A percentile compares a stretch with the other conserved stretches of the same genome.
These are phyloP conservation scores for Fagopyrum tataricum DNA, from an alignment of 148 eudicot species.

Conservation along the genomic window DNA sequence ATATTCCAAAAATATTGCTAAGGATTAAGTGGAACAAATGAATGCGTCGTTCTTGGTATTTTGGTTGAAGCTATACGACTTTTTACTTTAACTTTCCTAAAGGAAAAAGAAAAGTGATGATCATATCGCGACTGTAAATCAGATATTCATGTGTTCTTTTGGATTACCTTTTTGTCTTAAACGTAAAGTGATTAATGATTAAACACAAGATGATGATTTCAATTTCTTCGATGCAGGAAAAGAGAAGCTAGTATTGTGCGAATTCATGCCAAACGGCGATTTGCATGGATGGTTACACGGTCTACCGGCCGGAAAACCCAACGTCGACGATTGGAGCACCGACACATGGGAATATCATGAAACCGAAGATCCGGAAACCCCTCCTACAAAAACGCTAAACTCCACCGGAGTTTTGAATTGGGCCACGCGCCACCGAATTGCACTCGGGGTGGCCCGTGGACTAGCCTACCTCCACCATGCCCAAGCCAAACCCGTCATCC, in stretches of 20 bases:
- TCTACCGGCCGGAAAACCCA: constrained; percentile 68
- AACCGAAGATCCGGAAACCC: constrained; percentile 20
- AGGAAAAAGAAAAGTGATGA: constrained; percentile 9
- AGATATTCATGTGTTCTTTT: constrained; percentile 10
- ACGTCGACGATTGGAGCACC: constrained; percentile 88
- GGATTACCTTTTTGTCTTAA: background rate
- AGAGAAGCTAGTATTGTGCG: constrained; percentile 69
- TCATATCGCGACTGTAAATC: background rate
- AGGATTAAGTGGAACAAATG: background rate
- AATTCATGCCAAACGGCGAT: constrained; percentile 89
- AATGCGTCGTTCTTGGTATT: background rate
- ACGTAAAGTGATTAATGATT: background rate
- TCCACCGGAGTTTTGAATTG: constrained; percentile 50
- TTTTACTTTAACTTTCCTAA: background rate
- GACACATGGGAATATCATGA: constrained; percentile 80
- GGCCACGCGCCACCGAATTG: constrained; percentile 81
- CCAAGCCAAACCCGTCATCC: constrained; percentile 63
- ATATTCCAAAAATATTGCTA: background rate
- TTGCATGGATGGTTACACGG: constrained; percentile 87
- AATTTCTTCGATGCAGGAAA: constrained; percentile 36
- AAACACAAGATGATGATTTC: background rate
- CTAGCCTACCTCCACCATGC: constrained; percentile 95
- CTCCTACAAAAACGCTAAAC: constrained; percentile 12
- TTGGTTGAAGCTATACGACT: background rate
- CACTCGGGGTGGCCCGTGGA: constrained; percentile 87